Evolutionary conservation across 352 stramenopile species (phyloP).

Genomic region (Phytophthora pinifolia): DNA sequence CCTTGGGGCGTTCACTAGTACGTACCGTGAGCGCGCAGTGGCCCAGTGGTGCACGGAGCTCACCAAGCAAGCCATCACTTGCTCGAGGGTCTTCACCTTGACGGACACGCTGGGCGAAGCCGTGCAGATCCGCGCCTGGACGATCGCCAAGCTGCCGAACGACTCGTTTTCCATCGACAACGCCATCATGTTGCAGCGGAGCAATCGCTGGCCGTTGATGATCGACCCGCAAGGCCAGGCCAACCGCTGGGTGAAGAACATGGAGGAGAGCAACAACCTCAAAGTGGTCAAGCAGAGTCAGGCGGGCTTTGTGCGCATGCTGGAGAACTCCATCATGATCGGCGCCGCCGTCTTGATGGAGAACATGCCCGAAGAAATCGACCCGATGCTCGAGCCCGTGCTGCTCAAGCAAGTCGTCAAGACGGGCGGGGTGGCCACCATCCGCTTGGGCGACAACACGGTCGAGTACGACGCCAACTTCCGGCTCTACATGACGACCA

Average conservation of each 20-base stretch:
- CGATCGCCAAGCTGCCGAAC: slow-evolving; percentile 94
- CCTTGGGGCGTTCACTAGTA: slow-evolving; percentile 91
- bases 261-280: slow-evolving; percentile 89
- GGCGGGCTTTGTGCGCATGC: slow-evolving; percentile 92
- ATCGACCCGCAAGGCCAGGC: slow-evolving; percentile 96
- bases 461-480: slow-evolving; percentile 95
- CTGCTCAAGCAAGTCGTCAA: slow-evolving; percentile 94
- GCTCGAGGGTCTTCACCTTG: slow-evolving; percentile 78
- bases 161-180: slow-evolving; percentile 96
- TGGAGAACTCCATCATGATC: slow-evolving; percentile 96
- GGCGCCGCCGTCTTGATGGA: slow-evolving; percentile 93
- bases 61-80: slow-evolving; percentile 72
- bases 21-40: slow-evolving; percentile 91
- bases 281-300: slow-evolving; percentile 95
- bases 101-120: slow-evolving; percentile 89
- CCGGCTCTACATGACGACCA: slow-evolving; percentile 94
- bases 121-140: slow-evolving; percentile 93
- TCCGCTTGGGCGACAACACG: slow-evolving; percentile 92
- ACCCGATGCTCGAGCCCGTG: slow-evolving; percentile 94
- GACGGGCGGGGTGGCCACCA: slow-evolving; percentile 86
- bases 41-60: slow-evolving; percentile 75
- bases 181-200: slow-evolving; percentile 92
- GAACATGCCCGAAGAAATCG: slow-evolving; percentile 93
- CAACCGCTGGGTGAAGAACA: slow-evolving; percentile 95
- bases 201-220: slow-evolving; percentile 95